Conservation (phyloP, 1,139 yeast species). For the Arxiozyma heterogenica region DNA sequence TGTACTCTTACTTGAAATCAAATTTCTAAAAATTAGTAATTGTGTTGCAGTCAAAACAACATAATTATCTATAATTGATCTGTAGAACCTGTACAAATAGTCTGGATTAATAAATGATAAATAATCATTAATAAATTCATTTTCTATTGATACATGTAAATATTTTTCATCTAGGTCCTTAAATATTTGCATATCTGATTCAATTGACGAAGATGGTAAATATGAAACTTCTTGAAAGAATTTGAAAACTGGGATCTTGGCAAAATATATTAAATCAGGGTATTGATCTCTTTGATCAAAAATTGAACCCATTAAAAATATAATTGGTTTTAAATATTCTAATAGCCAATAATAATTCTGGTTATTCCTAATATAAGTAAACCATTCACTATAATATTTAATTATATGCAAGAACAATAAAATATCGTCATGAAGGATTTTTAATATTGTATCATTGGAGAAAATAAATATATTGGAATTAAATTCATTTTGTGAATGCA, state of each 20-base stretch:
- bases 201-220: constrained; percentile 14
- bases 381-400: constrained; percentile 23
- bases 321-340: constrained; percentile 10
- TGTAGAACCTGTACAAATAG: constrained; percentile 22
- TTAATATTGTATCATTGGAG: constrained; percentile 13
- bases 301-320: constrained; percentile 18
- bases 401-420: constrained; percentile 27
- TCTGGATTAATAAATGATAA: constrained; percentile 30
- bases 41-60: constrained; percentile 20
- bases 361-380: constrained; percentile 13
- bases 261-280: constrained; percentile 25
- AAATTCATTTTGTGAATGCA: constrained; percentile 20
- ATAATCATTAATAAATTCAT: constrained; percentile 17
- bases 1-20: constrained; percentile 16
- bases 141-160: constrained; percentile 16
- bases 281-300: constrained; percentile 18
- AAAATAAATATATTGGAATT: constrained; percentile 20
- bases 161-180: constrained; percentile 20
- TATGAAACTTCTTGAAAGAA: constrained; percentile 28
- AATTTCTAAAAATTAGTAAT: constrained; percentile 25
- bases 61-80: constrained; percentile 13
- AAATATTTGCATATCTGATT: constrained; percentile 10
- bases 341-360: constrained; percentile 16
- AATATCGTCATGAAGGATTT: constrained; percentile 20
- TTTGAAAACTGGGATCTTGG: constrained; percentile 23